Evolutionary conservation across 306 rosid species (phyloP), one percentile per base, ranked within the genome.

Genomic region (Rubus parviflorus): DNA sequence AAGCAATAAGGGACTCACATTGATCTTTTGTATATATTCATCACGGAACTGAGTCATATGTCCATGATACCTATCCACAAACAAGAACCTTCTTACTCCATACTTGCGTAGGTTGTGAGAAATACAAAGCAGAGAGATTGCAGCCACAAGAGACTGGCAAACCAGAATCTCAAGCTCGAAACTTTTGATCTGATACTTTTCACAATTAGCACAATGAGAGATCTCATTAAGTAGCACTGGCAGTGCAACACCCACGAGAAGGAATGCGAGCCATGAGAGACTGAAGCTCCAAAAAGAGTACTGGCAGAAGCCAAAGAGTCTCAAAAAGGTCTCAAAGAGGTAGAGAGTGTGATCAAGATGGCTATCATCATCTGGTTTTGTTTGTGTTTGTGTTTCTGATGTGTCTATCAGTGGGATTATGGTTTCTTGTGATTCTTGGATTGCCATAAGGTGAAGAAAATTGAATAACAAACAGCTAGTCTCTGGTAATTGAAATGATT

Each of bases 41-140:
- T 81, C 73, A 22, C 79, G 90, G 51, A 79, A 87, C 79, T 70
- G 83, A 37, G 73, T 25, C 81, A 51, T 73, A 41, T 73, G 77
- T 22, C 81, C 83, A 72, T 65, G 77, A 8, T 19, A 23, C 51
- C 85, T 78, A 77, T 87, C 90, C 51, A 87, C 86, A 80, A 83
- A 84, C 75, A 87, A 81, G 82, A 87, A 84, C 77, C 68, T 87
- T 73, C 78, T 65, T 3, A 81, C 12, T 5, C 90, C 90, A 73
- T 87, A 84, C 83, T 87, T 87, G 68, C 90, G 68, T 20, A 87
- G 79, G 52, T 81, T 81, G 71, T 64, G 82, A 73, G 90, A 87
- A n/a, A 82, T 77, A 42, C 84, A 87, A 13, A 82, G 75, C 61
- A 87, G 62, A 76, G 90, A 87, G 58, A 77, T 74, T 69, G 86